Base-by-base conservation (phyloP, 176 grass and related monocot genomes). In the Musa troglodytarum region DNA sequence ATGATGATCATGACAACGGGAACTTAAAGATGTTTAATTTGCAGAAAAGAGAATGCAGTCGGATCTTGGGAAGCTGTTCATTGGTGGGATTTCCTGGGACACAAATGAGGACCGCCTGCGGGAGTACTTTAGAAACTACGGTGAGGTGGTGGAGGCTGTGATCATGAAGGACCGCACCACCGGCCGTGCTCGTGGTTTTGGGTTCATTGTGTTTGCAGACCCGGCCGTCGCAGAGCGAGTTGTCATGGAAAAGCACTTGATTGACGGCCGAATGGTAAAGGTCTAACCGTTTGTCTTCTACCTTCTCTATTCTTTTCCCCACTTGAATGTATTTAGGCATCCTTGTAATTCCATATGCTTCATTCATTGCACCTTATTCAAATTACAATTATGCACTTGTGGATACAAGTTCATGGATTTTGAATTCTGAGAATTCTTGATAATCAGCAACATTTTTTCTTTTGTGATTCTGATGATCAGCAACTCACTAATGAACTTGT, bases 41-140 rank as follows among this genome's bases (percentile, higher is more conserved):
- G 78, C 63, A 49, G 78, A 68, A 49, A 65, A 49, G 73, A 74
- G 76, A 64, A 92, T 96, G 89, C 89, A 96, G 75, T 85, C 71
- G 53, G 89, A 92, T 78, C 77, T 80, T 64, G 89, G 87, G 23
- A 96, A 96, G 85, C 83, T 96, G 53, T 96, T 96, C 73, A 76
- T 96, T 67, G 89, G 87, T 54, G 92, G 92, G 78, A 96, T 96
- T 83, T 96, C 92, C 21, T 96, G 92, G 92, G 87, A 92, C 75
- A 92, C 92, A 77, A 96, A 89, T 72, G 92, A 96, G 64, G 87
- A 92, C 55, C 86, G 82, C 52, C 92, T 96, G 62, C 70, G 82
- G 9, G 87, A 96, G 63, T 92, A 96, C 82, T 96, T 96, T 52
- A 81, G 82, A 65, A 87, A 81, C 77, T 96, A 82, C 49, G 89